Evolutionary conservation across 2,329 filamentous ascomycete genomes (phyloP).

Genomic region (Pseudogymnoascus sp.): DNA sequence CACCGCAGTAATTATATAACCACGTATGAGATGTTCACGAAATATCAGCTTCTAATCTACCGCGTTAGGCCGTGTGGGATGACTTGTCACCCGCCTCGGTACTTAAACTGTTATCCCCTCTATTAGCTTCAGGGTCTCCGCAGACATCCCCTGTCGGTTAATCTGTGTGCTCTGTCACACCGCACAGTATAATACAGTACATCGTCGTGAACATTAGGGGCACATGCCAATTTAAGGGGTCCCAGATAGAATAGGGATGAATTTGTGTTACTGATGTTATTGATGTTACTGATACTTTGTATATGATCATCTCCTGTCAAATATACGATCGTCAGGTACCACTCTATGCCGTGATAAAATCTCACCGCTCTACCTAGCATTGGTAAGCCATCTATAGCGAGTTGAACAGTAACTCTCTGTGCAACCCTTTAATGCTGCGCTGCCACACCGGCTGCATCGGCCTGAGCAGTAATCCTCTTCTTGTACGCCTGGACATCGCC

Average conservation of each 20-base stretch:
- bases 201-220: not conserved
- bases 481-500: conserved; percentile 96
- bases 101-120: not conserved
- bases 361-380: not conserved
- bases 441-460: conserved; percentile 80
- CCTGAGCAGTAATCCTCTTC: conserved; percentile 87
- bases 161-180: not conserved
- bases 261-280: conserved; percentile 5
- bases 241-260: not conserved
- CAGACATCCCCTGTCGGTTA: conserved; percentile 5
- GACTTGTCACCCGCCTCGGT: conserved; percentile 2
- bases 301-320: not conserved
- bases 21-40: not conserved
- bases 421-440: conserved; percentile 44
- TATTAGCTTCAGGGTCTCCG: conserved; percentile 4
- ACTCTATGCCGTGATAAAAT: not conserved
- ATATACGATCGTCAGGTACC: not conserved
- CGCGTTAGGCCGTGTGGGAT: conserved; percentile 1
- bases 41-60: not conserved
- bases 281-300: conserved; percentile 4
- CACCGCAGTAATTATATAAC: not conserved
- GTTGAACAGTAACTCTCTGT: not conserved
- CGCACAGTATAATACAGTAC: not conserved
- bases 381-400: not conserved
- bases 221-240: conserved; percentile 1